Evolutionary conservation across 2,329 filamentous ascomycete species (phyloP), one percentile per base, ranked within the genome.

Genomic region (Albophoma yamanashiensis): DNA sequence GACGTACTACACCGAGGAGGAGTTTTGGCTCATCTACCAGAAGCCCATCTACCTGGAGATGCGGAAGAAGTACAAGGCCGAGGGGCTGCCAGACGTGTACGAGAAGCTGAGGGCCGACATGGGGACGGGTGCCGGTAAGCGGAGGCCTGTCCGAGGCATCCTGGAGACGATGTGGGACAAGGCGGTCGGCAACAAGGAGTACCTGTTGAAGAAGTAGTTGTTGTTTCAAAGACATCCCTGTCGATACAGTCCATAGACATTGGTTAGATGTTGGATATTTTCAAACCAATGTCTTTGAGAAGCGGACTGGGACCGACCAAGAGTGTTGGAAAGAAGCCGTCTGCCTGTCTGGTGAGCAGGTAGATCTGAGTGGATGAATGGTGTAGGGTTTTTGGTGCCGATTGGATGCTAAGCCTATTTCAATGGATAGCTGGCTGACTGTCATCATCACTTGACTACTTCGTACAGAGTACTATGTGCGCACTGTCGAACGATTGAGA

Each of bases 11-110:
- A 76, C 73, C 22, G 76, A 81, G 65, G 71, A 75, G 2, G 80
- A 83, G 59, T 84, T 84, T 67, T 82, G 80, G 79, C 67, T 71
- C 25, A 77, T 80, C 61, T 83, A 81, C 62, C 75, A 82, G 63
- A 72, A 72, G 57, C 63, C 73, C 31, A 77, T 76, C 74, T 82
- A 83, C 63, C 74, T 80, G 43, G 67, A 65, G 25, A 66, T 83
- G 62, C 67, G 81, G 53, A 68, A 72, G 59, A 81, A 81, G 66
- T 84, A 81, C 65, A 70, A 73, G 14, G 81, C 81, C 0, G 72
- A 71, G 25, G 71, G 72, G 9, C 67, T 83, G 60, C 80, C 80
- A 3, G 75, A 69, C 31, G 77, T 82, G 12, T 81, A 78, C 59
- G 78, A 83, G 56, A 83, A 83, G 69, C 78, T 82, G 5, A 76